Percentiles rank a stretch among this genome's conserved stretches.
phyloP scores from a whole-genome alignment of 441 rosid genomes.

The Isatis lusitanica region DNA sequence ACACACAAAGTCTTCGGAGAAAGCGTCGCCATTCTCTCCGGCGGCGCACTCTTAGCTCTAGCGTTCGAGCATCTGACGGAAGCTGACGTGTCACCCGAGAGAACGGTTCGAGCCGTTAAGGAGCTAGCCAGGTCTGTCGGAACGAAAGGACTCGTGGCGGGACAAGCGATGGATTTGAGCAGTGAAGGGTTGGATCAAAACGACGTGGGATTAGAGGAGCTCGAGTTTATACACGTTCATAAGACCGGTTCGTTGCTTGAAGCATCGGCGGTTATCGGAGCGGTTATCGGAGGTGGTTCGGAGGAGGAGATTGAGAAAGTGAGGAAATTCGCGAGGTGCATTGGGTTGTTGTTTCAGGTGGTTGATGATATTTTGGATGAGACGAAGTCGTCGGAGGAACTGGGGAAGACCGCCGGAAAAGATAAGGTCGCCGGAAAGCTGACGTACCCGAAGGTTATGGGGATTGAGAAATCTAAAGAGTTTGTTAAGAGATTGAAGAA shows the following conservation, averaged over 20 bases:
- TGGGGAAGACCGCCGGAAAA: slow-evolving; percentile 81
- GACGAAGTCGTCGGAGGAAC: slow-evolving; percentile 62
- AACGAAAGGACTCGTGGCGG: slow-evolving; percentile 75
- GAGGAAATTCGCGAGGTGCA: slow-evolving; percentile 59
- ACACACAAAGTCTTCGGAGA: slow-evolving; percentile 80
- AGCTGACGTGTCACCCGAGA: slow-evolving; percentile 44
- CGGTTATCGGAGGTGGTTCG: slow-evolving; percentile 70
- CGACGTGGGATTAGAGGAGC: slow-evolving; percentile 49
- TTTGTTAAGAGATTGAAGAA: slow-evolving; percentile 52
- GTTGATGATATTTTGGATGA: slow-evolving; percentile 77
- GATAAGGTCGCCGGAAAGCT: slow-evolving; percentile 56
- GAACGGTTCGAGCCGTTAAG: slow-evolving; percentile 50
- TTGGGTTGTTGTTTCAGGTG: slow-evolving; percentile 70
- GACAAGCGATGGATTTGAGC: slow-evolving; percentile 71
- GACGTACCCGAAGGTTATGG: slow-evolving; percentile 72
- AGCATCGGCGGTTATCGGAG: slow-evolving; percentile 72
- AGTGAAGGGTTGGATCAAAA: slow-evolving; percentile 54
- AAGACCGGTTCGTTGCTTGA: slow-evolving; percentile 82
- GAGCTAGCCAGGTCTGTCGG: slow-evolving; percentile 71
- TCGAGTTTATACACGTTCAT: slow-evolving; percentile 77
- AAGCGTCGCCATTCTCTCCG: slow-evolving; percentile 72
- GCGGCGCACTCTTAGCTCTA: slow-evolving; percentile 68
- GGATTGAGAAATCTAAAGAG: slow-evolving; percentile 59
- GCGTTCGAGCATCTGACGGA: slow-evolving; percentile 68
- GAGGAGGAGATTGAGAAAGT: slow-evolving; percentile 63